Percentiles rank a stretch among this genome's conserved stretches.
phyloP scores from a whole-genome alignment of 345 rosid genomes.

The Camelina sativa region DNA sequence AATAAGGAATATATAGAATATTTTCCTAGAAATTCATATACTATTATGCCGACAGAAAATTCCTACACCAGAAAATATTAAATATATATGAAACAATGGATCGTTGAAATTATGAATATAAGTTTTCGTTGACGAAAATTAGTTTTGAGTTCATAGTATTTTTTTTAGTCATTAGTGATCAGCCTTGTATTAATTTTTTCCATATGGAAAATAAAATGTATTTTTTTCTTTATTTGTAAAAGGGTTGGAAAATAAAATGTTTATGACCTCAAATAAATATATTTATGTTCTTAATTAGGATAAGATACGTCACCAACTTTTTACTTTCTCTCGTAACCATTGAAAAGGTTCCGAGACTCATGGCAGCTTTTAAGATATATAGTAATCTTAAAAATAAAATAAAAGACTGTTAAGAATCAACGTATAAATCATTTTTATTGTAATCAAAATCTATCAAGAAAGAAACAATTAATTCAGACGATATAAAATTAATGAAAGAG shows the following conservation, averaged over 20 bases:
- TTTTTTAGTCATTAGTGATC: too few relatives aligned
- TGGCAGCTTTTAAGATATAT: constrained; percentile 8
- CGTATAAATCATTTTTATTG: background rate
- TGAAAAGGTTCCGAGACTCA: constrained; percentile 31
- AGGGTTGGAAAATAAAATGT: background rate
- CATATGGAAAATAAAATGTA: too few relatives aligned
- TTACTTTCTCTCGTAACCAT: constrained; percentile 25
- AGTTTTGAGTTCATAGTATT: too few relatives aligned
- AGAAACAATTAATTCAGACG: background rate
- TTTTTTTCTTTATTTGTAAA: too few relatives aligned
- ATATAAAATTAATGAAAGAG: background rate
- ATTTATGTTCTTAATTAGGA: background rate
- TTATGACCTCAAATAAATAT: background rate
- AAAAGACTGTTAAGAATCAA: background rate
- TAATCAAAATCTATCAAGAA: background rate
- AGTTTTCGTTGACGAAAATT: too few relatives aligned
- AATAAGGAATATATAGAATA: background rate
- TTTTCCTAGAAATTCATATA: too few relatives aligned
- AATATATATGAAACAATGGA: too few relatives aligned
- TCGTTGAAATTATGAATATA: too few relatives aligned
- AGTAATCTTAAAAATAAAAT: background rate
- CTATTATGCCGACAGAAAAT: too few relatives aligned
- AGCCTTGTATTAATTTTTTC: too few relatives aligned
- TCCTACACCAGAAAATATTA: too few relatives aligned
- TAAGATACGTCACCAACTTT: constrained; percentile 30